Evolutionary conservation across 1,284 basidiomycete species (phyloP).

Genomic region (Sporisorium exsertum): DNA sequence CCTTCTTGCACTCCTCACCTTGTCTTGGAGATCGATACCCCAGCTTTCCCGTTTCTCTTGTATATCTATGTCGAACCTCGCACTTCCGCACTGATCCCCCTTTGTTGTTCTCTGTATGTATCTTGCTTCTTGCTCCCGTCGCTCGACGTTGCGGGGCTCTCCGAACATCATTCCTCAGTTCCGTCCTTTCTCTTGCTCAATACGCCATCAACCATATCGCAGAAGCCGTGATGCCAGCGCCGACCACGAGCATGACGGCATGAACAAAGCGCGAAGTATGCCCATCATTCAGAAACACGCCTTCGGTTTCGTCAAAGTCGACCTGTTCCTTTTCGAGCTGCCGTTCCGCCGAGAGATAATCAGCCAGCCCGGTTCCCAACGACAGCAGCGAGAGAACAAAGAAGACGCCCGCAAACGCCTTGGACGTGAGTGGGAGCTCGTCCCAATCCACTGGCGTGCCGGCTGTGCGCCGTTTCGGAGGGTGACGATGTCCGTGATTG

Average conservation of each 20-base stretch:
- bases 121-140: not conserved
- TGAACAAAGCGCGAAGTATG: constrained; percentile 30
- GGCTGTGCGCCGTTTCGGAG: not conserved
- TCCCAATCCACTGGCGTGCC: constrained; percentile 23
- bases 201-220: constrained; percentile 32
- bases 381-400: constrained; percentile 26
- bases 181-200: not conserved
- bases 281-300: constrained; percentile 40
- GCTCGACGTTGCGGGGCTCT: not conserved
- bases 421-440: constrained; percentile 22
- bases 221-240: constrained; percentile 27
- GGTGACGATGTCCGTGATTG: not conserved
- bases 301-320: constrained; percentile 48
- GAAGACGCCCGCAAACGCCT: constrained; percentile 31
- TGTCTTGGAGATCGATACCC: not conserved
- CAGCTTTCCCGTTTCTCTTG: not conserved
- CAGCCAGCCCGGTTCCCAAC: constrained; percentile 19
- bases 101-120: not conserved
- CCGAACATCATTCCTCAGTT: not conserved
- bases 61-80: not conserved
- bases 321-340: constrained; percentile 43
- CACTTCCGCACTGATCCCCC: not conserved
- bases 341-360: constrained; percentile 31
- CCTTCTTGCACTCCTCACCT: constrained; percentile 1
- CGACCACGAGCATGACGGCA: constrained; percentile 30